Evolutionary conservation across 441 rosid genomes (phyloP), one percentile per base, ranked within the genome.

Genomic region (Brassica balearica): DNA sequence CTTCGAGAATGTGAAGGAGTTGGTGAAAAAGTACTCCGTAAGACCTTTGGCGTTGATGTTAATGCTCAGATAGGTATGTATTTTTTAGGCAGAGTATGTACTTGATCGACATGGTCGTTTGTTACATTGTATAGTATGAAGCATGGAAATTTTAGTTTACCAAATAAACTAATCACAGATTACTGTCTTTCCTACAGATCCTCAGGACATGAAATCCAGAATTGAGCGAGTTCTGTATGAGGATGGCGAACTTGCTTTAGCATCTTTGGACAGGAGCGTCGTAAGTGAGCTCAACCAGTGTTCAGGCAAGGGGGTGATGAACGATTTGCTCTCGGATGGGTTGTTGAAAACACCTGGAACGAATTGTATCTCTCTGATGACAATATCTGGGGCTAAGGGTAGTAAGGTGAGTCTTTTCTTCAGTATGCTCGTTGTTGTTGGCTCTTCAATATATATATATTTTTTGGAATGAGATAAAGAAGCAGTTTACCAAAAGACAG

Each of bases 341-440:
- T 79, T 94, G 79, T 71, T 93, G 75, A 96, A 96, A 85, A 85
- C 97, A n/a, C 88, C 97, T 27, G 97, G 92, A 72, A 89, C 78
- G 84, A 96, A 96, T 82, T 94, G 98, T 76, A 93, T 96, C 56
- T 90, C 97, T 43, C 90, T 96, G 64, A 96, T 96, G 99, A 96
- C 99, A 15, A 91, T 91, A 58, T 90, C 98, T 77, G 99, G 99
- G 71, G 99, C 99, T 77, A 96, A 96, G 86, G 99, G 99, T 48
- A 94, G 98, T 78, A 91, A 87, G 97, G 99, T 96, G 83, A 78
- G 85, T 82, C 83, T 59, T 80, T 81, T 29, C 75, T 62, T 74
- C n/a, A 8, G 61, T 55, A 58, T 70, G 32, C 15, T 12, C 11
- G 6, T 12, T 55, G 34, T 65, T 77, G 65, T 17, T 17, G 19